These are phyloP conservation scores for Knoxdaviesia capensis DNA, from an alignment of 2,329 filamentous ascomycete species.

Conservation along the genomic window DNA sequence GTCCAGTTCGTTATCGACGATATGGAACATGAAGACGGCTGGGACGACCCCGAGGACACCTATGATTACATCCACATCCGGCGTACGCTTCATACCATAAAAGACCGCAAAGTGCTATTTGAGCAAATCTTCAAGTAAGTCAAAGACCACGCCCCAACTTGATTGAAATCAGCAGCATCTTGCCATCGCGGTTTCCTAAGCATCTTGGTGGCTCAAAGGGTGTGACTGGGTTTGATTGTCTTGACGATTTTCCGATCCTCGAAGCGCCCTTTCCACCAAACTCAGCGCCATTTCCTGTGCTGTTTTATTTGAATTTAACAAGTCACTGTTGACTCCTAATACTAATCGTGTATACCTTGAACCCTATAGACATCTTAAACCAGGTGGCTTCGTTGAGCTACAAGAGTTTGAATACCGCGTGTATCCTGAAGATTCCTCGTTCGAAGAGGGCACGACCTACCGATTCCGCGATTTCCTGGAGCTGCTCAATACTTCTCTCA, in stretches of 20 bases:
- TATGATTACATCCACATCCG: slow-evolving; percentile 30
- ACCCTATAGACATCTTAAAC: slow-evolving; percentile 23
- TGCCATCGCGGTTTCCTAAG: not conserved
- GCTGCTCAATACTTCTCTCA: slow-evolving; percentile 19
- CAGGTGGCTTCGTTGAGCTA: slow-evolving; percentile 28
- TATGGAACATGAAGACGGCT: slow-evolving; percentile 27
- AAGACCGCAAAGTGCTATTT: slow-evolving; percentile 19
- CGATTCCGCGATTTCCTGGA: slow-evolving; percentile 24
- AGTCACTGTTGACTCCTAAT: too few species aligned
- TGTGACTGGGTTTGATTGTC: not conserved
- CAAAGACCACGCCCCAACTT: too few species aligned
- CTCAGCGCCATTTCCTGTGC: not conserved
- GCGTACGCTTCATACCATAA: slow-evolving; percentile 23
- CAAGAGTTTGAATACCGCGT: slow-evolving; percentile 23
- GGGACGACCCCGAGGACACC: slow-evolving; percentile 21
- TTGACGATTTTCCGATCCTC: not conserved
- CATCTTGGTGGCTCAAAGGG: not conserved
- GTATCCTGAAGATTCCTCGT: slow-evolving; percentile 23
- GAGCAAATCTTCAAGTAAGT: slow-evolving; percentile 20
- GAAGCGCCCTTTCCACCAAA: not conserved
- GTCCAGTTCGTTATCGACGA: slow-evolving; percentile 31
- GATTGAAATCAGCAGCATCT: too few species aligned
- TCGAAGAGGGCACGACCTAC: slow-evolving; percentile 17
- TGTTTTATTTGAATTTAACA: too few species aligned
- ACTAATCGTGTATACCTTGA: not conserved